Percentiles rank a stretch among this genome's conserved stretches.
Conservation (phyloP, 108 stramenopile genomes). For the Nitzschia sp. region DNA sequence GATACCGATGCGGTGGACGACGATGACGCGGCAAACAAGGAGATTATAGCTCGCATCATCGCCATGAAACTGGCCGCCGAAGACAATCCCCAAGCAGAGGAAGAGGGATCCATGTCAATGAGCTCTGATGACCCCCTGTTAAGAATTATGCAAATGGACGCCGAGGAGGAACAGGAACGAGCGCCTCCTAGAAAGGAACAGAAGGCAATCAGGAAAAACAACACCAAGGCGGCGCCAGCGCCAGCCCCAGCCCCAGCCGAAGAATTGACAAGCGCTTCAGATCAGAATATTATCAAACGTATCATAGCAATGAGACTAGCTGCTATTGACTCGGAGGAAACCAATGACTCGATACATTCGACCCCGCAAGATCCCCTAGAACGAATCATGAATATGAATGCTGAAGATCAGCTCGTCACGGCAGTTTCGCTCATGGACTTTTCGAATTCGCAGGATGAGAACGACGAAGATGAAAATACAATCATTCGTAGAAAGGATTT, state of each 20-base stretch:
- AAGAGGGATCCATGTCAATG: neutral
- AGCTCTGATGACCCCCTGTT: neutral
- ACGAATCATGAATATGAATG: slow-evolving; percentile 20
- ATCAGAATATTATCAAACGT: neutral
- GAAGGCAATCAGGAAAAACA: too few relatives aligned
- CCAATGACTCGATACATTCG: neutral
- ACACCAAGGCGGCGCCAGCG: neutral
- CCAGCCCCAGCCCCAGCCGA: neutral
- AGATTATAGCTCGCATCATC: neutral
- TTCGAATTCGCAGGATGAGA: neutral
- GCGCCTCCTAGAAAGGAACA: neutral
- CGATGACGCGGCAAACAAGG: neutral
- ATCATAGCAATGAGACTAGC: slow-evolving; percentile 14
- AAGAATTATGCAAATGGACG: neutral
- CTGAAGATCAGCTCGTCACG: neutral
- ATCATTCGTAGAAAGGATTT: slow-evolving; percentile 9
- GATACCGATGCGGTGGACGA: neutral
- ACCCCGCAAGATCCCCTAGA: slow-evolving; percentile 19
- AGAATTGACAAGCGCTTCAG: neutral
- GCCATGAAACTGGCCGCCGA: neutral
- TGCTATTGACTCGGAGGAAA: neutral
- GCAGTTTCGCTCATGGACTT: neutral
- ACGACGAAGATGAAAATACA: slow-evolving; percentile 4
- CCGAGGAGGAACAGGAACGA: neutral
- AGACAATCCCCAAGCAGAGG: too few relatives aligned